phyloP scores from a whole-genome alignment of 805 yeast species.

The Wickerhamiella bombiphila region DNA sequence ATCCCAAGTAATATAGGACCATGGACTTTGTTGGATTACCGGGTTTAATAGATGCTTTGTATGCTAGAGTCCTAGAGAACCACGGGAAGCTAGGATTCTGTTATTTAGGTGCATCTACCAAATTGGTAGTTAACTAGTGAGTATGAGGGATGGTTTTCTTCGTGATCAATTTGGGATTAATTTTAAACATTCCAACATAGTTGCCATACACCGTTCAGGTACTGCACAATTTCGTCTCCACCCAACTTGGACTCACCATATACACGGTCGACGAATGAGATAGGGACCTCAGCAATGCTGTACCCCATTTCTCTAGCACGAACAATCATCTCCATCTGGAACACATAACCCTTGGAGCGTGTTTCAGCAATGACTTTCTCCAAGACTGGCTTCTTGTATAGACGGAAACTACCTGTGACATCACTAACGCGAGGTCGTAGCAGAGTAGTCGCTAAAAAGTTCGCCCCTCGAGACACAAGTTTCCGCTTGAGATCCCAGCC shows the following conservation, averaged over 20 bases:
- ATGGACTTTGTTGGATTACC: no score
- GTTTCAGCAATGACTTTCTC: slow-evolving; percentile 53
- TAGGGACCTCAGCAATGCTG: slow-evolving; percentile 65
- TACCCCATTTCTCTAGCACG: slow-evolving; percentile 64
- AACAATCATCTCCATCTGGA: slow-evolving; percentile 83
- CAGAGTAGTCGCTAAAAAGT: slow-evolving; percentile 56
- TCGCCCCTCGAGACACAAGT: slow-evolving; percentile 66
- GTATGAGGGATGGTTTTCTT: no score
- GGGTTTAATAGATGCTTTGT: no score
- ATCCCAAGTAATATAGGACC: no score
- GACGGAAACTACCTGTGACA: slow-evolving; percentile 62
- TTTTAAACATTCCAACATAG: slow-evolving; percentile 46
- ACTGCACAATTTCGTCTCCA: slow-evolving; percentile 67
- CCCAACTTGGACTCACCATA: slow-evolving; percentile 71
- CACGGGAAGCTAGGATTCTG: no score
- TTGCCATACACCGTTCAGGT: slow-evolving; percentile 62
- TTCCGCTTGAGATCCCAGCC: slow-evolving; percentile 77
- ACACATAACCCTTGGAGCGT: slow-evolving; percentile 63
- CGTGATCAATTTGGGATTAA: neutral
- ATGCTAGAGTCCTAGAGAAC: no score
- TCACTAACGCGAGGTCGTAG: slow-evolving; percentile 61
- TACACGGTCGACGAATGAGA: slow-evolving; percentile 61
- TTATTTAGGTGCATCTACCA: no score
- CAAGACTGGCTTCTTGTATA: slow-evolving; percentile 56
- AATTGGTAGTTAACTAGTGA: no score